phyloP scores from a whole-genome alignment of 2,329 filamentous ascomycete genomes.

The Drechslerella dactyloides region DNA sequence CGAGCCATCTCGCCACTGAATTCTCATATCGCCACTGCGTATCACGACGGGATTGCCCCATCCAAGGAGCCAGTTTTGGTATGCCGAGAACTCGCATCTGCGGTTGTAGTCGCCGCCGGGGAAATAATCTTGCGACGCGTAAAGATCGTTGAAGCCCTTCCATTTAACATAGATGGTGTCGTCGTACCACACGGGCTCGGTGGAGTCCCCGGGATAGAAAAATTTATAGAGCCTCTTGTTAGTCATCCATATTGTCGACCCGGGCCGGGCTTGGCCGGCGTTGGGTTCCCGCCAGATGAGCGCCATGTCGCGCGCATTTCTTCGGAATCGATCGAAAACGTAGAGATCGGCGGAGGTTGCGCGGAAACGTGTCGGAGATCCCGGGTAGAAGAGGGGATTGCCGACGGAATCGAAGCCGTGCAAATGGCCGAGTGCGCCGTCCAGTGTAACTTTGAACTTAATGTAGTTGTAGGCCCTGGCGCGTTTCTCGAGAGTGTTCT shows the following conservation, averaged over 20 bases:
- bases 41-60: conserved; percentile 8
- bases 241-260: conserved; percentile 21
- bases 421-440: conserved; percentile 5
- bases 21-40: conserved; percentile 9
- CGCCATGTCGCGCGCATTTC: conserved; percentile 7
- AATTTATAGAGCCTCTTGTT: conserved; percentile 26
- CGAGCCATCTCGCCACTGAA: not conserved
- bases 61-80: not conserved
- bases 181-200: conserved; percentile 14
- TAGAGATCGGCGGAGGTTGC: conserved; percentile 26
- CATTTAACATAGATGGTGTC: conserved; percentile 7
- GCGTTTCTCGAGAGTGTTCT: conserved; percentile 15
- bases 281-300: conserved; percentile 23
- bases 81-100: conserved; percentile 1
- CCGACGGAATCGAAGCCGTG: not conserved
- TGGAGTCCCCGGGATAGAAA: conserved; percentile 7
- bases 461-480: conserved; percentile 25
- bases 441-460: conserved; percentile 27
- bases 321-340: conserved; percentile 21
- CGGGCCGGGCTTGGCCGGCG: conserved; percentile 14
- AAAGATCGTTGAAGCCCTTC: conserved; percentile 7
- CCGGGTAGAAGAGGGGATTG: not conserved
- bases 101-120: conserved; percentile 10
- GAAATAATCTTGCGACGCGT: not conserved
- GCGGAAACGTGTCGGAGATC: not conserved